Base-by-base conservation (phyloP, 164 flowering plant genomes). In the Buxus sempervirens region DNA sequence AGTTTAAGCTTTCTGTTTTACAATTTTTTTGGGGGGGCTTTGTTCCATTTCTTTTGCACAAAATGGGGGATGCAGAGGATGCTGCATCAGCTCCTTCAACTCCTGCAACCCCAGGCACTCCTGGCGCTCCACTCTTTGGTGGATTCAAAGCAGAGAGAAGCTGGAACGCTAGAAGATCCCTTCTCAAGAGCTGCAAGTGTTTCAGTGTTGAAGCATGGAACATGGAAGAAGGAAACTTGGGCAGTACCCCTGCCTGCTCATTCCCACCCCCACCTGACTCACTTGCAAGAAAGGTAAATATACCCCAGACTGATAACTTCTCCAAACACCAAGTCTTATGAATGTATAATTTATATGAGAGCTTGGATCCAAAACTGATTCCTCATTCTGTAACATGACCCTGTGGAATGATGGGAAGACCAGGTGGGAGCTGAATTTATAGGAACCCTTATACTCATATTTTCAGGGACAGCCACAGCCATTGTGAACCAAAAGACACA, bases 351-450 rank as follows among this genome's bases (percentile, higher is more conserved):
- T 19, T 60, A 36, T 38, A 4, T 10, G 16, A n/a, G 2, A n/a
- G 7, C 10, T 62, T 16, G 20, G 41, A 23, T 36, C 41, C 19
- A 24, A 55, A 45, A 49, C 58, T 48, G 32, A 54, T 16, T 63
- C 65, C 9, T 53, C 19, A 14, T 22, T 54, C 27, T 53, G 38
- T 4, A 25, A 15, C 51, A 24, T 24, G 16, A 23, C 26, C 2
- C 55, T 38, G 0, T 42, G 41, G 8, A 38, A 23, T 62, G 61
- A 9, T 60, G 26, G n/a, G 16, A 54, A 64, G 54, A 55, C 19
- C 79, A 93, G 98, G 83, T 93, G 71, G 89, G 90, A 72, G 98
- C 98, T 14, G 98, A 90, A 77, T 89, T 93, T 72, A 70, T 90
- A 54, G 98, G 98, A 60, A 93, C 96, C 14, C 48, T 90, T 18